Base-by-base conservation (phyloP, 805 yeast species). In the Saccharomycopsis sp. region DNA sequence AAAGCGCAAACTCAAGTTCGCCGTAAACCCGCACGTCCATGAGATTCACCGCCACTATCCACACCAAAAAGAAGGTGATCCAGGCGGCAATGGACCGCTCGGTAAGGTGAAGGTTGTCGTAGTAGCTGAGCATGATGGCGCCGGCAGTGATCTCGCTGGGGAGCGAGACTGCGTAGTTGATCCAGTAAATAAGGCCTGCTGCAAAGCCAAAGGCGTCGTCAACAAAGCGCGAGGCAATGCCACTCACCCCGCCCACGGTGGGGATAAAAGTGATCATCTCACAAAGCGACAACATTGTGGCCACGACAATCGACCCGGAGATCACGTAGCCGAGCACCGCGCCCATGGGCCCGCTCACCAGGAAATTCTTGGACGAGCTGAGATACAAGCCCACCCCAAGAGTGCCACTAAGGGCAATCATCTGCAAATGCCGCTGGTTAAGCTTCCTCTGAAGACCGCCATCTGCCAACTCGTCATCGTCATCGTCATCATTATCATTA, bases 61-160 rank as follows among this genome's bases (percentile, higher is more conserved):
- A 49, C 0, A 67, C 64, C 33, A 85, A 63, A 29, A 80, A 72
- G 17, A 86, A 76, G 0, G 85, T 68, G 4, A 85, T 67, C 73
- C 89, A 86, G 36, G 80, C 92, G 3, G 86, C 83, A 0, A 76
- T 67, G 8, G 69, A 60, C 15, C 59, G 61, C 5, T 67, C 64
- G 1, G 78, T 70, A 7, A 77, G 62, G n/a, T 71, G 53, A 32
- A 81, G 59, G 30, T 65, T 55, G 1, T 75, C 69, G 54, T 76
- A 86, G 53, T 76, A 85, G 34, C 81, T 71, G 33, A 85, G 60
- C 77, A 84, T 72, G 22, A 85, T 77, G 0, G 85, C 75, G 15
- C 84, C 80, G 0, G 94, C 94, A 9, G 85, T 80, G 3, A 85
- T 69, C 53, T 84, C 94, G 0, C 88, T 75, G 0, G 94, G 87